phyloP scores from a whole-genome alignment of 2,329 filamentous ascomycete species.

The Trichoderma koningiopsis region DNA sequence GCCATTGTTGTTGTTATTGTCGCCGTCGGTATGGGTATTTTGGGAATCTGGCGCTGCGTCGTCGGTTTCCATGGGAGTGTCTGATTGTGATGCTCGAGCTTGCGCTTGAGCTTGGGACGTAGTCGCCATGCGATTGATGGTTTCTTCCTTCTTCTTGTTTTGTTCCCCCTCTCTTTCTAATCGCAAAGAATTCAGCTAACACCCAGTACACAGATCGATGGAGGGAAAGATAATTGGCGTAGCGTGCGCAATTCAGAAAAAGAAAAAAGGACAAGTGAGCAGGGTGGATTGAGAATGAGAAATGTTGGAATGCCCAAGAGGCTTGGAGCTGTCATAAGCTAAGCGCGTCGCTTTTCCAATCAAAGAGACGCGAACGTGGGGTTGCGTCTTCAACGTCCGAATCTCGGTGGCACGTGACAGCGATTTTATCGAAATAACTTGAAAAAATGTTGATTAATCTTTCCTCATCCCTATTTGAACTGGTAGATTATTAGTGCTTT shows the following conservation, averaged over 20 bases:
- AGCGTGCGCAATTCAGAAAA: neutral
- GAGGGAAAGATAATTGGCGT: neutral
- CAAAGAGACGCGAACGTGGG: slow-evolving; percentile 26
- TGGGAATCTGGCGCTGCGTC: neutral
- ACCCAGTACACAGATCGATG: neutral
- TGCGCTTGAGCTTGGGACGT: neutral
- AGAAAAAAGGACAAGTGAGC: neutral
- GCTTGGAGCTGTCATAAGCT: neutral
- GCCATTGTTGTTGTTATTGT: neutral
- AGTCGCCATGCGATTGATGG: neutral
- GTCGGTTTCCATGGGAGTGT: slow-evolving; percentile 15
- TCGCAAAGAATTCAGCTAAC: neutral
- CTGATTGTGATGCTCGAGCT: slow-evolving; percentile 2
- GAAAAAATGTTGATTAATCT: neutral
- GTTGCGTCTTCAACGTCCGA: neutral
- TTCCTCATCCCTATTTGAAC: neutral
- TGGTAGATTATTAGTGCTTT: neutral
- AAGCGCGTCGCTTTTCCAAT: neutral
- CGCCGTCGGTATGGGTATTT: neutral
- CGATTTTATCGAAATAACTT: neutral
- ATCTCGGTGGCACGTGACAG: slow-evolving; percentile 2
- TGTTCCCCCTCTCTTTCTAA: neutral
- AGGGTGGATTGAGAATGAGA: neutral
- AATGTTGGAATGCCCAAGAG: neutral
- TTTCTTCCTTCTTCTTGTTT: neutral